Conservation (phyloP, 1,284 basidiomycete species). For the Pascua sp. region DNA sequence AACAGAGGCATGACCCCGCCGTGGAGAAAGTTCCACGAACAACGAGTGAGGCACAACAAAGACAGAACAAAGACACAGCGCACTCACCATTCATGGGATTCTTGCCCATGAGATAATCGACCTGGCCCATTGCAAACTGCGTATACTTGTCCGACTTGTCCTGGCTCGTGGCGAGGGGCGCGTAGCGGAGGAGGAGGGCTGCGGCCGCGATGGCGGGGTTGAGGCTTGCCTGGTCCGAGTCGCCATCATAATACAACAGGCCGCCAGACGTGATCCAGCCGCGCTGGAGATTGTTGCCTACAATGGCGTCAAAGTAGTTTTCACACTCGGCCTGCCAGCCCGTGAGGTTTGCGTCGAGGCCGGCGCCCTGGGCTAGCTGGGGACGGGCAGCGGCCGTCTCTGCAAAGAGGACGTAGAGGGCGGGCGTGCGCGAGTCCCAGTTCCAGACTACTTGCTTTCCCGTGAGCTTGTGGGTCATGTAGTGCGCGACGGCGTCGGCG, state of each 20-base stretch:
- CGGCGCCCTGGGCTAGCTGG: constrained; percentile 60
- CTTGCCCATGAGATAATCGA: constrained; percentile 76
- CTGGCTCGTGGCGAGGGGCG: constrained; percentile 63
- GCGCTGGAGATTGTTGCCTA: constrained; percentile 57
- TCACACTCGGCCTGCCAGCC: constrained; percentile 71
- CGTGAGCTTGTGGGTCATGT: constrained; percentile 58
- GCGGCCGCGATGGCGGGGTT: constrained; percentile 84
- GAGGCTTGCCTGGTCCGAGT: constrained; percentile 71
- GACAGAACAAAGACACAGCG: constrained; percentile 7
- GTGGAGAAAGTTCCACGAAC: too few species aligned
- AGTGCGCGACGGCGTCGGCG: constrained; percentile 63
- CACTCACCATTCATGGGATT: constrained; percentile 74
- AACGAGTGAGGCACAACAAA: too few species aligned
- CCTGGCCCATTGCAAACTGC: constrained; percentile 51
- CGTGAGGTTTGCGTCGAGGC: constrained; percentile 56
- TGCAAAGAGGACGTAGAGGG: constrained; percentile 66
- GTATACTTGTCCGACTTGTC: constrained; percentile 60
- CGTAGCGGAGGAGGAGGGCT: constrained; percentile 73
- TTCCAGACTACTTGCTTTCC: constrained; percentile 67
- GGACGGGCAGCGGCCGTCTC: constrained; percentile 50
- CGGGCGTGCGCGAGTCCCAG: constrained; percentile 81
- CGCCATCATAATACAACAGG: constrained; percentile 71
- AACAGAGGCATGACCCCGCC: too few species aligned
- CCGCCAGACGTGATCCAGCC: constrained; percentile 66
- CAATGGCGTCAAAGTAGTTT: constrained; percentile 68